Percentiles rank a stretch among this genome's conserved stretches.
Evolutionary conservation across 225 moss, liverwort and hornwort genomes (phyloP).

Genomic region (Lunularia cruciata): DNA sequence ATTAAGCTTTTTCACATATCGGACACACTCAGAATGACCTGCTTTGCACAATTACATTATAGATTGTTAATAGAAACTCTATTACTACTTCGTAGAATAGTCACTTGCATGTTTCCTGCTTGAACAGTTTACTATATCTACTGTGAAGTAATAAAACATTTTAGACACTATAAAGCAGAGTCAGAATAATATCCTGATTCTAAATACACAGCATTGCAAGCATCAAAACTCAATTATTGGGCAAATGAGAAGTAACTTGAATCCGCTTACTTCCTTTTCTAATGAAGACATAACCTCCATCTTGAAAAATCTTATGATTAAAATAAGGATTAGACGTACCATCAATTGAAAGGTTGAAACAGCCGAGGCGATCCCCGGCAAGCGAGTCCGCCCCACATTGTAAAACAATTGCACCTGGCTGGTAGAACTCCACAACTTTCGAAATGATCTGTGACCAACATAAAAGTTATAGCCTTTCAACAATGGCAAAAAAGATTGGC

Average conservation of each 20-base stretch:
- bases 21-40: conserved; percentile 96
- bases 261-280: too few relatives aligned
- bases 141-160: too few relatives aligned
- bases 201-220: too few relatives aligned
- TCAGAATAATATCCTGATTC: too few relatives aligned
- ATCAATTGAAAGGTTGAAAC: conserved; percentile 96
- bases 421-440: conserved; percentile 94
- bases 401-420: conserved; percentile 94
- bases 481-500: not conserved
- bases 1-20: conserved; percentile 87
- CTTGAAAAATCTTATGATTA: too few relatives aligned
- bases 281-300: too few relatives aligned
- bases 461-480: not conserved
- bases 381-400: conserved; percentile 99
- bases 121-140: too few relatives aligned
- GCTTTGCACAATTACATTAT: conserved; percentile 2
- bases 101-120: too few relatives aligned
- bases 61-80: not conserved
- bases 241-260: too few relatives aligned
- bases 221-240: too few relatives aligned
- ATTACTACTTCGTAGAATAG: not conserved
- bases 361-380: conserved; percentile 97
- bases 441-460: conserved; percentile 67
- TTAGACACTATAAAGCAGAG: too few relatives aligned
- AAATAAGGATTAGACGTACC: too few relatives aligned